phyloP scores from a whole-genome alignment of 768 basidiomycete species.

The Suillus subluteus region DNA sequence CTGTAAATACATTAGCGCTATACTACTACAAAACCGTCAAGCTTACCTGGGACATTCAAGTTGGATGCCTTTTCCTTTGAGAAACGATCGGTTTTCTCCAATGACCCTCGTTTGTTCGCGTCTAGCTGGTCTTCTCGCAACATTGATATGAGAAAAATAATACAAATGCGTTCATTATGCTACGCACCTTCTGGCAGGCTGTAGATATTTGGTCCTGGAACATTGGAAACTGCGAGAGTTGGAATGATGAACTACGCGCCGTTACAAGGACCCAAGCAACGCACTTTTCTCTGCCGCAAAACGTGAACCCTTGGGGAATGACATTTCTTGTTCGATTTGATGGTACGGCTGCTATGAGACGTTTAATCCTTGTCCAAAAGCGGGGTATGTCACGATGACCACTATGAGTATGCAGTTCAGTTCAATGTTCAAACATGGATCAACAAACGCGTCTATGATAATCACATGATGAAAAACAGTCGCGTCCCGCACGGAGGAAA shows the following conservation, averaged over 20 bases:
- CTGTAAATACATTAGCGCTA: slow-evolving; percentile 26
- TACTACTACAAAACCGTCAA: neutral
- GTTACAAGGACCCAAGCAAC: slow-evolving; percentile 6
- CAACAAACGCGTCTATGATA: slow-evolving; percentile 23
- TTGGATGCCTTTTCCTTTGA: slow-evolving; percentile 43
- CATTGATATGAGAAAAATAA: slow-evolving; percentile 28
- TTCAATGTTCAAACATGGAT: no score
- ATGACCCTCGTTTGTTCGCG: slow-evolving; percentile 59
- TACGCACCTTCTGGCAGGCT: slow-evolving; percentile 42
- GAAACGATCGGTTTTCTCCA: slow-evolving; percentile 61
- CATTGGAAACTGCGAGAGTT: slow-evolving; percentile 39
- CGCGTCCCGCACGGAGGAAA: slow-evolving; percentile 1
- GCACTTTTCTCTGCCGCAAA: slow-evolving; percentile 47
- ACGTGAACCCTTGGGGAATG: slow-evolving; percentile 54
- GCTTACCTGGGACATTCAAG: slow-evolving; percentile 43
- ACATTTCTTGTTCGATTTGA: slow-evolving; percentile 16
- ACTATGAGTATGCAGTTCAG: no score
- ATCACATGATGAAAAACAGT: slow-evolving; percentile 32
- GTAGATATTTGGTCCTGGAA: slow-evolving; percentile 57
- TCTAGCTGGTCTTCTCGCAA: slow-evolving; percentile 41
- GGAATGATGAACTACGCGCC: neutral
- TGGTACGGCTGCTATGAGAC: neutral
- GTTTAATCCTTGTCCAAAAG: neutral
- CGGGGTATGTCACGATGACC: neutral
- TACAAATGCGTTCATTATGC: neutral